Evolutionary conservation across 2,329 filamentous ascomycete genomes (phyloP).

Genomic region (Penicillium sp.): DNA sequence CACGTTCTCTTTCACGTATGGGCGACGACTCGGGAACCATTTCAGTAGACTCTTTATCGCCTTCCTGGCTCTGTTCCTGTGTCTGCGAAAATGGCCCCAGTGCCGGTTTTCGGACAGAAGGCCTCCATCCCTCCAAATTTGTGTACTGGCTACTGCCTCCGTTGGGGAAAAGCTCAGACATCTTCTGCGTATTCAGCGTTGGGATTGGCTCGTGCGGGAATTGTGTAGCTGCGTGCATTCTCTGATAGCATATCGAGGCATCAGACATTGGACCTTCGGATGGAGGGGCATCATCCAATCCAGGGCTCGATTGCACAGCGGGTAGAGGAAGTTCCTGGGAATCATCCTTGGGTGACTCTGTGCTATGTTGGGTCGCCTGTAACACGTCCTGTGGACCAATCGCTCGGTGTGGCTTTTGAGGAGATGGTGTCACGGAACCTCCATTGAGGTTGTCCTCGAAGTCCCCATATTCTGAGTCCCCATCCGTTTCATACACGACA

Average conservation of each 20-base stretch:
- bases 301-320: slow-evolving; percentile 15
- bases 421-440: slow-evolving; percentile 8
- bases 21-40: slow-evolving; percentile 37
- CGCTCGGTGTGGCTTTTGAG: not conserved
- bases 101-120: slow-evolving; percentile 3
- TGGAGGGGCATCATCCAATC: slow-evolving; percentile 19
- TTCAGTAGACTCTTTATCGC: slow-evolving; percentile 23
- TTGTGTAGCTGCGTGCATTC: slow-evolving; percentile 30
- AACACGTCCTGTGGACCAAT: not conserved
- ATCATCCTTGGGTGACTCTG: slow-evolving; percentile 16
- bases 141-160: slow-evolving; percentile 17
- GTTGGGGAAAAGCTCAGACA: slow-evolving; percentile 34
- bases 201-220: slow-evolving; percentile 33
- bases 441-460: slow-evolving; percentile 16
- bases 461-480: slow-evolving; percentile 31
- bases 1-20: slow-evolving; percentile 15
- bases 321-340: slow-evolving; percentile 29
- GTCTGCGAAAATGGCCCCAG: slow-evolving; percentile 15
- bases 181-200: slow-evolving; percentile 28
- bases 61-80: slow-evolving; percentile 18
- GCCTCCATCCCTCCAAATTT: slow-evolving; percentile 1
- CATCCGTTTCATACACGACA: slow-evolving; percentile 39
- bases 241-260: slow-evolving; percentile 32
- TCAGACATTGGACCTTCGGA: slow-evolving; percentile 28
- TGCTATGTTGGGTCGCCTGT: slow-evolving; percentile 4